Conservation (phyloP, 2,329 filamentous ascomycete species). For the Penicillium sp. region DNA sequence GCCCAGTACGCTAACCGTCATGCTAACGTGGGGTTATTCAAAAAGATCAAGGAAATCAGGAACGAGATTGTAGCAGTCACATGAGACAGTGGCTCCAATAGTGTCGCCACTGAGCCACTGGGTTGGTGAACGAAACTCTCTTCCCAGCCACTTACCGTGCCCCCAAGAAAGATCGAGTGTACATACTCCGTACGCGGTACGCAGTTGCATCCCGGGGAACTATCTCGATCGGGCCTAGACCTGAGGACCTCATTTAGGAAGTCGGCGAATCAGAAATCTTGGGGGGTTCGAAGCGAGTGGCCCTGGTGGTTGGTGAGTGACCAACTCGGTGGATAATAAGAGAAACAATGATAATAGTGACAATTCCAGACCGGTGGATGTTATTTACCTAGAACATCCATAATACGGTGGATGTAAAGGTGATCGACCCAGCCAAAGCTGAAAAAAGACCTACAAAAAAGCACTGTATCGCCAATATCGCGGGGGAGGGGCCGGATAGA, state of each 20-base stretch:
- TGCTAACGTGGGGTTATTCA: background rate
- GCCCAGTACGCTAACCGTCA: background rate
- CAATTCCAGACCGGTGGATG: too few relatives aligned
- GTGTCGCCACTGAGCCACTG: background rate
- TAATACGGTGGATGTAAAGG: background rate
- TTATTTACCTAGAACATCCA: too few relatives aligned
- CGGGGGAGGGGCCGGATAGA: constrained; percentile 6
- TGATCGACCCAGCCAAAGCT: background rate
- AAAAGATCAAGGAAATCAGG: background rate
- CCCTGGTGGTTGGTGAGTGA: background rate
- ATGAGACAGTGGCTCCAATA: background rate
- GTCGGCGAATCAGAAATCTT: background rate
- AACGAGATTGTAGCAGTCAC: background rate
- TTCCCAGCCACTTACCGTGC: background rate
- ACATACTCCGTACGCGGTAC: too few relatives aligned
- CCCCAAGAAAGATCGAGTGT: background rate
- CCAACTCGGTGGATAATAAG: background rate
- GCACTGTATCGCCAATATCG: constrained; percentile 1
- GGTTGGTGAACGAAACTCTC: background rate
- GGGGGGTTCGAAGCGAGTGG: background rate
- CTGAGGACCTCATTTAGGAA: background rate
- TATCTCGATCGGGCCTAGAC: background rate
- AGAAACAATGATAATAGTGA: background rate
- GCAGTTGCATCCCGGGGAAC: background rate
- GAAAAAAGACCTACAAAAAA: background rate